Percentiles rank a stretch among this genome's conserved stretches.
phyloP scores from a whole-genome alignment of 805 yeast species.

The Candida hungchunana region DNA sequence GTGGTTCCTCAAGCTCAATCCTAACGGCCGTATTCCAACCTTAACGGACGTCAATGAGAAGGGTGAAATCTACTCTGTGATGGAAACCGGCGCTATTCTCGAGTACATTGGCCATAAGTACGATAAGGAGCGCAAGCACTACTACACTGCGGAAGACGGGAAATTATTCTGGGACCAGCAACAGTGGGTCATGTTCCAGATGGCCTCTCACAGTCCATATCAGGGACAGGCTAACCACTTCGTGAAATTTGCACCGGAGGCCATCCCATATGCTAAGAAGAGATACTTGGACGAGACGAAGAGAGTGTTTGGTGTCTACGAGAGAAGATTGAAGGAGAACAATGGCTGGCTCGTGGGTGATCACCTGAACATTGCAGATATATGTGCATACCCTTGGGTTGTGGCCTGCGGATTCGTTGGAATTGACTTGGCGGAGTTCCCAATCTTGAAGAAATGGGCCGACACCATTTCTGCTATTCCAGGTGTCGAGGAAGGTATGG shows the following conservation, averaged over 20 bases:
- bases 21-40: constrained; percentile 63
- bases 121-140: constrained; percentile 47
- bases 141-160: constrained; percentile 30
- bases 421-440: constrained; percentile 39
- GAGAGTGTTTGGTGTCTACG: constrained; percentile 51
- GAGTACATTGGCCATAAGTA: constrained; percentile 55
- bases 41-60: constrained; percentile 35
- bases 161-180: constrained; percentile 46
- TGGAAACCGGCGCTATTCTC: constrained; percentile 62
- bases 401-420: constrained; percentile 8
- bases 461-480: constrained; percentile 31
- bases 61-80: constrained; percentile 41
- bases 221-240: constrained; percentile 60
- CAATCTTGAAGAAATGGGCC: constrained; percentile 38
- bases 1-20: constrained; percentile 53
- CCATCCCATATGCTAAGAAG: constrained; percentile 49
- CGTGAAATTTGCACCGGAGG: constrained; percentile 40
- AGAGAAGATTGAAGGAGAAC: constrained; percentile 44
- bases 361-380: constrained; percentile 56
- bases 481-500: constrained; percentile 32
- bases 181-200: constrained; percentile 53
- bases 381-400: constrained; percentile 47
- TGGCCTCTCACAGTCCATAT: constrained; percentile 59
- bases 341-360: constrained; percentile 59
- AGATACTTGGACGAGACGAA: constrained; percentile 48